phyloP scores from a whole-genome alignment of 2,329 filamentous ascomycete genomes.

The Dactylellina leptospora region DNA sequence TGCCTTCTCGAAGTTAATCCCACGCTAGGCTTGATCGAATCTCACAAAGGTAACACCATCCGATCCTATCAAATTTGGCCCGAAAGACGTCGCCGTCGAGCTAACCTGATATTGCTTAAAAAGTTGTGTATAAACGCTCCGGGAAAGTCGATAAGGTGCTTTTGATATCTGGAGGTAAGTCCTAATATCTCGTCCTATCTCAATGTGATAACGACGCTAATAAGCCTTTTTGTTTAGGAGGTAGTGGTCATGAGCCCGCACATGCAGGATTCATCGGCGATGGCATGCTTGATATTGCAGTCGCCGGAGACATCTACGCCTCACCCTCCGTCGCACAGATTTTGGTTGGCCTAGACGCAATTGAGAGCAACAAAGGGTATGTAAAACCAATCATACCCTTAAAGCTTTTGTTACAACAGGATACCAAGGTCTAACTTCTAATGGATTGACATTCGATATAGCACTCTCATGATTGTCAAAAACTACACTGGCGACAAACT shows the following conservation, averaged over 20 bases:
- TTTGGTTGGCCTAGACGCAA: conserved; percentile 37
- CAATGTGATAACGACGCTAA: not conserved
- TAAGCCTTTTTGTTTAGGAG: conserved; percentile 65
- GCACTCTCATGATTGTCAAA: conserved; percentile 88
- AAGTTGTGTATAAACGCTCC: conserved; percentile 37
- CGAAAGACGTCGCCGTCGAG: not conserved
- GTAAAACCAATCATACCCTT: not conserved
- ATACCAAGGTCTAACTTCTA: too few species aligned
- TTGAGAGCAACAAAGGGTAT: conserved; percentile 31
- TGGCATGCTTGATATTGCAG: conserved; percentile 82
- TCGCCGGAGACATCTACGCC: conserved; percentile 87
- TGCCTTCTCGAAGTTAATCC: conserved; percentile 44
- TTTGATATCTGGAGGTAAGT: conserved; percentile 47
- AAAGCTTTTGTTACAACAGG: not conserved
- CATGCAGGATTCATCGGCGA: conserved; percentile 77
- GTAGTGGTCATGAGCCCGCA: conserved; percentile 83
- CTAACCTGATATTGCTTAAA: not conserved
- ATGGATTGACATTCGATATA: conserved; percentile 66
- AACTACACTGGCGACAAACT: conserved; percentile 92
- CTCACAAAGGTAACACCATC: conserved; percentile 32
- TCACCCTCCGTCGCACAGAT: conserved; percentile 85
- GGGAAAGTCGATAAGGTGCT: conserved; percentile 27
- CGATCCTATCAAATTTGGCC: not conserved
- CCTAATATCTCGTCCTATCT: not conserved
- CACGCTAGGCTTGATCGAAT: conserved; percentile 34